Conservation (phyloP, 331 rosid genomes). For the Erythrophleum ivorense region DNA sequence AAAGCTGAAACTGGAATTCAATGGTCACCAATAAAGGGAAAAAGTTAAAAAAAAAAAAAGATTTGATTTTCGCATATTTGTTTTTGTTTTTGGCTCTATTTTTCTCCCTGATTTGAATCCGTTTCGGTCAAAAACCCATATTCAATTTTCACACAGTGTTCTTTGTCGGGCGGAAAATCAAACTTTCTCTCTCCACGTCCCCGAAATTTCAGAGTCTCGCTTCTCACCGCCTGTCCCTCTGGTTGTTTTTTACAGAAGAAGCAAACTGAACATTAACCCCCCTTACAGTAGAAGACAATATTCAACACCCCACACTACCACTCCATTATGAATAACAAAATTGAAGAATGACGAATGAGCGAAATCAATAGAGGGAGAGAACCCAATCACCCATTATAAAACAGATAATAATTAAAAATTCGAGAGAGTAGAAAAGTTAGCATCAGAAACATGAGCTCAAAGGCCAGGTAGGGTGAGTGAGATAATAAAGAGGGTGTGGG, state of each 20-base stretch:
- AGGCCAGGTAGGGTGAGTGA: slow-evolving; percentile 46
- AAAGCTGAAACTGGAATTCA: slow-evolving; percentile 27
- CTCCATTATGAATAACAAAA: slow-evolving; percentile 33
- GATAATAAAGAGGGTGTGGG: slow-evolving; percentile 40
- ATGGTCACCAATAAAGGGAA: not conserved
- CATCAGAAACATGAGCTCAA: slow-evolving; percentile 56
- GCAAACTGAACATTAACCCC: slow-evolving; percentile 51
- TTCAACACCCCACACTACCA: slow-evolving; percentile 26
- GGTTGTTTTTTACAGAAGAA: slow-evolving; percentile 61
- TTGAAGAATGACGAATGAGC: slow-evolving; percentile 32
- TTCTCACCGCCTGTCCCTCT: slow-evolving; percentile 65
- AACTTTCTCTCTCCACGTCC: slow-evolving; percentile 37
- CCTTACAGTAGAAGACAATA: not conserved
- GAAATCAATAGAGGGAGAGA: slow-evolving; percentile 7
- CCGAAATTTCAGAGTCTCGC: slow-evolving; percentile 42
- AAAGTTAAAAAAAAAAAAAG: not conserved
- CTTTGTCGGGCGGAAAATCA: slow-evolving; percentile 82
- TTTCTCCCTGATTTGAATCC: slow-evolving; percentile 35
- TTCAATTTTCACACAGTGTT: slow-evolving; percentile 66
- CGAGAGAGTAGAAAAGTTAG: slow-evolving; percentile 29
- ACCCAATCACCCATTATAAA: not conserved
- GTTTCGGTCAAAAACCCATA: slow-evolving; percentile 60
- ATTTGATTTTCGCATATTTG: not conserved
- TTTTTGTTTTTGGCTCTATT: not conserved
- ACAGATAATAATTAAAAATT: slow-evolving; percentile 30